Percentiles rank a stretch among this genome's conserved stretches.
Evolutionary conservation across 2,329 filamentous ascomycete species (phyloP).

Genomic region (Boeremia lycopersici): DNA sequence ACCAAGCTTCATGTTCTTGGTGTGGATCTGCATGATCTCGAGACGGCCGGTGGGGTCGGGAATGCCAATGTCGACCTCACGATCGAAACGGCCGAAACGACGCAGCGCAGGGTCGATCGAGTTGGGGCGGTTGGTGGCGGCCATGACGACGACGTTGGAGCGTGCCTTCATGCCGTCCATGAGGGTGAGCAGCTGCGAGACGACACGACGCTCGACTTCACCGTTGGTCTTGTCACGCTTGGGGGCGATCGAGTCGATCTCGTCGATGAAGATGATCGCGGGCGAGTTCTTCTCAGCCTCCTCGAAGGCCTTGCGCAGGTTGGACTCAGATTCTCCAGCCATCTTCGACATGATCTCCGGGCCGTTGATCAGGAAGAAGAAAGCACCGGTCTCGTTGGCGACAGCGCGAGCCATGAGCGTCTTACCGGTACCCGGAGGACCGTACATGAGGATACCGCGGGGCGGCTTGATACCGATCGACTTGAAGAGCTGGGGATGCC

Average conservation of each 20-base stretch:
- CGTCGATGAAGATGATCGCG: slow-evolving; percentile 99
- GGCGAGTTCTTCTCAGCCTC: slow-evolving; percentile 99
- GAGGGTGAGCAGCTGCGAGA: slow-evolving; percentile 93
- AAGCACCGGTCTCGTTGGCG: slow-evolving; percentile 97
- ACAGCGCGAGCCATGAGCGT: slow-evolving; percentile 98
- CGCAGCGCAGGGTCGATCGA: slow-evolving; percentile 97
- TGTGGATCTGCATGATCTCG: slow-evolving; percentile 98
- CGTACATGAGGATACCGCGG: slow-evolving; percentile 91
- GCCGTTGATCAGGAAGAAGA: slow-evolving; percentile 99
- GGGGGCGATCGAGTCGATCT: slow-evolving; percentile 98
- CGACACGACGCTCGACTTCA: slow-evolving; percentile 97
- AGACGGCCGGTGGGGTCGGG: slow-evolving; percentile 97
- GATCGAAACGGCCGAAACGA: slow-evolving; percentile 98
- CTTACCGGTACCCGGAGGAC: slow-evolving; percentile 98
- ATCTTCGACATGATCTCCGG: slow-evolving; percentile 99
- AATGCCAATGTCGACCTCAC: slow-evolving; percentile 97
- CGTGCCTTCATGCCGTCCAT: slow-evolving; percentile 99
- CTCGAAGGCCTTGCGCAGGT: slow-evolving; percentile 98
- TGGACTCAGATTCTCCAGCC: slow-evolving; percentile 99
- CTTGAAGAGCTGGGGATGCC: slow-evolving; percentile 99
- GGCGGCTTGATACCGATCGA: slow-evolving; percentile 99
- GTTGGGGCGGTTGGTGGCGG: slow-evolving; percentile 97
- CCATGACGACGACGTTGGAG: slow-evolving; percentile 98
- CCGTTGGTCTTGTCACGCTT: slow-evolving; percentile 99
- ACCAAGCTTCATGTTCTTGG: slow-evolving; percentile 99